Base-by-base conservation (phyloP, 129 eudicot species). In the Scalesia atractyloides region DNA sequence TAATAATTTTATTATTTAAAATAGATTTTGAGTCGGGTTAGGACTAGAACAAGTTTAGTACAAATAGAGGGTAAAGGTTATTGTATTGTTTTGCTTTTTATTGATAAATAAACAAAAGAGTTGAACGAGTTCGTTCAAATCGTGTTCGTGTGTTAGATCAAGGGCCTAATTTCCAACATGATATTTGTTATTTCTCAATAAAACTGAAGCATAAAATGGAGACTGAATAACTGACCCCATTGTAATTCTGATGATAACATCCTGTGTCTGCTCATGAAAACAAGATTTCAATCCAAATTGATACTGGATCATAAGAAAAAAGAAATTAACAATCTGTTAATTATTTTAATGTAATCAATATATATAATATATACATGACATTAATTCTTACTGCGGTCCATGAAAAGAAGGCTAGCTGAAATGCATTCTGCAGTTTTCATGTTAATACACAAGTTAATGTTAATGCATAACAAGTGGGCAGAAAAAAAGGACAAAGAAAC, bases 211-310 rank as follows among this genome's bases (percentile, higher is more conserved):
- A 2, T 69, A 36, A 17, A 66, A 52, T 18, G 58, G 24, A 50
- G 70, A 51, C 84, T 76, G 53, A 81, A 87, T 88, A 62, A 51
- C 87, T 81, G 64, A 86, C 91, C 90, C 88, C 82, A 79, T 81
- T 13, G 88, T 15, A 30, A 88, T 70, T 74, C 89, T 81, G 70
- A 84, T 81, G 72, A 76, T 24, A 22, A 81, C 46, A 72, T 83
- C 90, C 69, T 81, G 83, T 12, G 34, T 17, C 53, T 79, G 82
- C 34, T 88, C 91, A 80, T 87, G 88, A 78, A 83, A 84, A 74
- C 97, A 90, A 41, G 97, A 87, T 5, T 52, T 73, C 67, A 85
- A 51, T 14, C 91, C 91, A 72, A 83, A 91, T 49, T 90, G 82
- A 26, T 67, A 81, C 97, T 90, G 88, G 22, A 71, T 48, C 33